Base-by-base conservation (phyloP, 306 rosid species). In the Fragaria ananassa region DNA sequence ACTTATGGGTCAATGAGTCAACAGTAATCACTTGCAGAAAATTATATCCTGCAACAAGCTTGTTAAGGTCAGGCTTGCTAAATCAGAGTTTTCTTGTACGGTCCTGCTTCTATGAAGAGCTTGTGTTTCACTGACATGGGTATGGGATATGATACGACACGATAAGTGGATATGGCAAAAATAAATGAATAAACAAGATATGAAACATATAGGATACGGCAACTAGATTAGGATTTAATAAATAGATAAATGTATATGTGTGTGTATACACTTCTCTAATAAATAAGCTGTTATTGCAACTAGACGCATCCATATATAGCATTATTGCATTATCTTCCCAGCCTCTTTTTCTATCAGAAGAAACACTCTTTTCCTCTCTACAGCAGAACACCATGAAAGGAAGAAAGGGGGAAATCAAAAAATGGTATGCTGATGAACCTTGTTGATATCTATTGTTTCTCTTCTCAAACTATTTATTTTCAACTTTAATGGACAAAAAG, bases 1-100 rank as follows among this genome's bases (percentile, higher is more conserved):
- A 49, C 35, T 76, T 14, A 64, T 3, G 68, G 62, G 47, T 27
- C 54, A 45, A 47, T 4, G n/a, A 78, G 70, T 47, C 68, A 77
- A 42, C 41, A 44, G 39, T 58, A 47, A 15, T 17, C 25, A 6
- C 63, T 35, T 54, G 11, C 3, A 4, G 13, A 56, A 68, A 13
- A 25, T 54, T 56, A 56, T 11, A 65, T 14, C 25, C 29, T 8
- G 11, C 12, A 21, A 49, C 27, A 56, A 68, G 57, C 46, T 19
- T 23, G 34, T 64, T 31, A 19, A 65, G 50, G 45, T 56, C 53
- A 50, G 54, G 65, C 57, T 21, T 35, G 75, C 72, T 56, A 41
- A 23, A 56, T 27, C 68, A 41, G 31, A 8, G 67, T 8, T 73
- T 18, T 13, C 35, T 72, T 21, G 25, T 34, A 47, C 17, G 41